These are phyloP conservation scores for Sporisorium graminicola DNA, from an alignment of 1,284 basidiomycete genomes.

Conservation along the genomic window DNA sequence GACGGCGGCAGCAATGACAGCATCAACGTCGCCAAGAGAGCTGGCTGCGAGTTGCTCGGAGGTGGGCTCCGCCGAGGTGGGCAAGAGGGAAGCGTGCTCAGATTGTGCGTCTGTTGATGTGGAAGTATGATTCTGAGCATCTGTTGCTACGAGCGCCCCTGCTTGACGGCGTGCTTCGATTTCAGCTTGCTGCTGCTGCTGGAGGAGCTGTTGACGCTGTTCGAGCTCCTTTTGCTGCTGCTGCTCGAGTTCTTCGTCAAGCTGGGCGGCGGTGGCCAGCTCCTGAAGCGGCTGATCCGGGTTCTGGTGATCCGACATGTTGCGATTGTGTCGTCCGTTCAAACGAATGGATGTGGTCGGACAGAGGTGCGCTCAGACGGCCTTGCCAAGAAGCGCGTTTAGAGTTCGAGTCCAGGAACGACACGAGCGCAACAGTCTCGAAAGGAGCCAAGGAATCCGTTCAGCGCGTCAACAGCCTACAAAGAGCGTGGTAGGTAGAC, in stretches of 20 bases:
- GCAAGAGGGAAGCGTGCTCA: background rate
- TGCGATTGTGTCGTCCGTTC: background rate
- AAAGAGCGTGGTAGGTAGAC: background rate
- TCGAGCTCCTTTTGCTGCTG: slow-evolving; percentile 47
- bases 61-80: slow-evolving; percentile 7
- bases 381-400: background rate
- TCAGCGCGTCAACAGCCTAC: background rate
- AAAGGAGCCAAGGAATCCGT: background rate
- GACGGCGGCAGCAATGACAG: slow-evolving; percentile 47
- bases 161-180: slow-evolving; percentile 30
- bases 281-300: slow-evolving; percentile 50
- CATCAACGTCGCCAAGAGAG: slow-evolving; percentile 46
- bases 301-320: slow-evolving; percentile 47
- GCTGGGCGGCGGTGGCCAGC: slow-evolving; percentile 52
- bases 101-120: slow-evolving; percentile 9
- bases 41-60: slow-evolving; percentile 29
- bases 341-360: slow-evolving; percentile 5
- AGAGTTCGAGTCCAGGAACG: too few species aligned
- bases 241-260: slow-evolving; percentile 50
- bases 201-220: slow-evolving; percentile 42
- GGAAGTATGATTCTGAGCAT: slow-evolving; percentile 10
- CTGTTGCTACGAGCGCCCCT: slow-evolving; percentile 18
- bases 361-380: background rate
- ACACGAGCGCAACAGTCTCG: background rate
- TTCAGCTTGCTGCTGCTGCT: slow-evolving; percentile 39